Conservation (phyloP, 2,329 filamentous ascomycete species). For the Paecilomyces fulvus region DNA sequence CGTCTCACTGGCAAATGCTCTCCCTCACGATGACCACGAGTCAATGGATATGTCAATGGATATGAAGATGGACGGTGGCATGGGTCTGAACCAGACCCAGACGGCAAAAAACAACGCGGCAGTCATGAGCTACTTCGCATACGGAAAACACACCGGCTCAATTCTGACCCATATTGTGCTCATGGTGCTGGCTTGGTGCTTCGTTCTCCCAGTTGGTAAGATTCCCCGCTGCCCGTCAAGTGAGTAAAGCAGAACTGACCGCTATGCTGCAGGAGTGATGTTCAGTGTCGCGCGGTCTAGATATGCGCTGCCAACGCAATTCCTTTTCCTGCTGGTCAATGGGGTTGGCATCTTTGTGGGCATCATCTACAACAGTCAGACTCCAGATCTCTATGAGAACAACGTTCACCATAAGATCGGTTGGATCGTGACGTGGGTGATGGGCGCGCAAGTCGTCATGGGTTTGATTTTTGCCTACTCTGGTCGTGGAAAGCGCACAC, state of each 20-base stretch:
- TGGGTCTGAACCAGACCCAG: slow-evolving; percentile 16
- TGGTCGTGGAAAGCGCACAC: slow-evolving; percentile 34
- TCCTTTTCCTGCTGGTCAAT: slow-evolving; percentile 58
- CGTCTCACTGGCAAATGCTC: slow-evolving; percentile 19
- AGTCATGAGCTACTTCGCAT: slow-evolving; percentile 36
- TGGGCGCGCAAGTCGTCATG: slow-evolving; percentile 61
- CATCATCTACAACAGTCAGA: slow-evolving; percentile 67
- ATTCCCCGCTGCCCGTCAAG: slow-evolving; percentile 11
- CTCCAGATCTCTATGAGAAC: slow-evolving; percentile 76
- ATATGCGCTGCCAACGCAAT: slow-evolving; percentile 60
- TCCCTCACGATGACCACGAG: slow-evolving; percentile 27
- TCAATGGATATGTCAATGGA: slow-evolving; percentile 16
- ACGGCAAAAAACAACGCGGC: slow-evolving; percentile 17
- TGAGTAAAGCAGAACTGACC: neutral
- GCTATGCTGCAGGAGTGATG: slow-evolving; percentile 58
- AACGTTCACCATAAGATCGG: slow-evolving; percentile 85
- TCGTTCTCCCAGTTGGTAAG: slow-evolving; percentile 65
- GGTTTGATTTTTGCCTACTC: slow-evolving; percentile 56
- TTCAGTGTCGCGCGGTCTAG: slow-evolving; percentile 74
- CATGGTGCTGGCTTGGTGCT: slow-evolving; percentile 64
- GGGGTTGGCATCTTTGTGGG: slow-evolving; percentile 56
- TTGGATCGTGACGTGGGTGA: slow-evolving; percentile 70
- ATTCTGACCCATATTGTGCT: slow-evolving; percentile 64
- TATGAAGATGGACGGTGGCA: slow-evolving; percentile 6
- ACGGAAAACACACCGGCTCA: slow-evolving; percentile 29